Conservation (phyloP, 306 rosid genomes). For the Argentina anserina region DNA sequence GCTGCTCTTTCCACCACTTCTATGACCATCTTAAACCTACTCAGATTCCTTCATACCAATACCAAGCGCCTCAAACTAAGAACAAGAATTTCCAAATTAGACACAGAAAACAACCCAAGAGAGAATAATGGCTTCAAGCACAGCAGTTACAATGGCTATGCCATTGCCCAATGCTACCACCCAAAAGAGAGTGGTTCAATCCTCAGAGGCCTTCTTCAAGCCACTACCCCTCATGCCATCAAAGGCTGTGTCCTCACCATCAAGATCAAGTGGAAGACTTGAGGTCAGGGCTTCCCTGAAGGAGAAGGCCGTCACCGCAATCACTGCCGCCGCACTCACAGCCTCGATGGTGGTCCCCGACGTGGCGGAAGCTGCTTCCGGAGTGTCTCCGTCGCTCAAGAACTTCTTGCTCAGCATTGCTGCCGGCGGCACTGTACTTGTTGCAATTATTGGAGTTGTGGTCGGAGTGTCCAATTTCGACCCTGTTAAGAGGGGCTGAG, state of each 20-base stretch:
- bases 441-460: conserved; percentile 64
- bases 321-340: conserved; percentile 69
- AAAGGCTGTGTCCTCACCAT: conserved; percentile 28
- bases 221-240: conserved; percentile 47
- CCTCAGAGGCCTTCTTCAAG: conserved; percentile 52
- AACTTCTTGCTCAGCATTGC: conserved; percentile 94
- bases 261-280: conserved; percentile 40
- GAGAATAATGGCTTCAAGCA: conserved; percentile 60
- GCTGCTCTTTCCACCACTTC: conserved; percentile 23
- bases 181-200: conserved; percentile 44
- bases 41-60: neutral
- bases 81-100: conserved; percentile 9
- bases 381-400: conserved; percentile 75
- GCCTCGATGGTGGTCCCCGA: conserved; percentile 80
- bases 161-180: conserved; percentile 39
- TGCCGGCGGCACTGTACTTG: conserved; percentile 74
- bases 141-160: conserved; percentile 77
- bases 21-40: conserved; percentile 24
- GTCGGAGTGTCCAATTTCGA: conserved; percentile 85
- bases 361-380: conserved; percentile 84
- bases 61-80: neutral
- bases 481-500: conserved; percentile 82
- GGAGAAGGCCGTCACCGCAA: conserved; percentile 78
- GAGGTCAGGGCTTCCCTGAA: conserved; percentile 70
- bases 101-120: conserved; percentile 5